phyloP scores from a whole-genome alignment of 208 protist genomes.

The Trypanosoma cruzi region DNA sequence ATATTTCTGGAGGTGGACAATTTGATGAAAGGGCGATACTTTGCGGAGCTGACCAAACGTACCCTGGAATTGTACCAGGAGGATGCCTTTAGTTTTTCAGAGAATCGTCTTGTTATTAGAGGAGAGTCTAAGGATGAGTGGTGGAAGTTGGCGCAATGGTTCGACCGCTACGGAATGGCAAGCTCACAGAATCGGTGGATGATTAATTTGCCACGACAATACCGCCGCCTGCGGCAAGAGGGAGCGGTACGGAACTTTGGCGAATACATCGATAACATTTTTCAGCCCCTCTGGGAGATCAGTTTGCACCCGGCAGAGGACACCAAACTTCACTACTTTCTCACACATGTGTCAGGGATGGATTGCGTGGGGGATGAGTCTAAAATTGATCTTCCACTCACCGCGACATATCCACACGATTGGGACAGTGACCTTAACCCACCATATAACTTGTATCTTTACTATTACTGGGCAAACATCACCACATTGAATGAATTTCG shows the following conservation, averaged over 20 bases:
- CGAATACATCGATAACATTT: conserved; percentile 96
- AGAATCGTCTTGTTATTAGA: conserved; percentile 83
- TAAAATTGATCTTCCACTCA: conserved; percentile 91
- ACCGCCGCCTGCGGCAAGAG: conserved; percentile 80
- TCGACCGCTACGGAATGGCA: conserved; percentile 95
- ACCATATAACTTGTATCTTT: conserved; percentile 98
- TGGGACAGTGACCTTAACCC: conserved; percentile 96
- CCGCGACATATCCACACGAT: conserved; percentile 82
- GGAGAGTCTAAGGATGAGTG: conserved; percentile 92
- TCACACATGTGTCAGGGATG: conserved; percentile 96
- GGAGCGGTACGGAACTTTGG: conserved; percentile 92
- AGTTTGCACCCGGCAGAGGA: conserved; percentile 94
- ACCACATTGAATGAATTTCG: conserved; percentile 96
- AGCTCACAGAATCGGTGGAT: conserved; percentile 97
- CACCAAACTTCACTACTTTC: conserved; percentile 96
- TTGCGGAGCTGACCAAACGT: conserved; percentile 90
- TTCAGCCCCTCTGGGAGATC: conserved; percentile 98
- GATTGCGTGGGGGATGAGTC: conserved; percentile 97
- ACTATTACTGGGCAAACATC: conserved; percentile 99
- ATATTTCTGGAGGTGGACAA: conserved; percentile 88
- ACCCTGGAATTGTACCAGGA: conserved; percentile 84
- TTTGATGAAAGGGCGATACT: conserved; percentile 94
- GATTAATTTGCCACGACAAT: conserved; percentile 95
- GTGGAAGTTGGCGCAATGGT: conserved; percentile 95
- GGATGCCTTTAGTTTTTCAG: conserved; percentile 86